Percentiles rank a stretch among this genome's conserved stretches.
Conservation (phyloP, 108 stramenopile species). For the Nitzschia putrida region DNA sequence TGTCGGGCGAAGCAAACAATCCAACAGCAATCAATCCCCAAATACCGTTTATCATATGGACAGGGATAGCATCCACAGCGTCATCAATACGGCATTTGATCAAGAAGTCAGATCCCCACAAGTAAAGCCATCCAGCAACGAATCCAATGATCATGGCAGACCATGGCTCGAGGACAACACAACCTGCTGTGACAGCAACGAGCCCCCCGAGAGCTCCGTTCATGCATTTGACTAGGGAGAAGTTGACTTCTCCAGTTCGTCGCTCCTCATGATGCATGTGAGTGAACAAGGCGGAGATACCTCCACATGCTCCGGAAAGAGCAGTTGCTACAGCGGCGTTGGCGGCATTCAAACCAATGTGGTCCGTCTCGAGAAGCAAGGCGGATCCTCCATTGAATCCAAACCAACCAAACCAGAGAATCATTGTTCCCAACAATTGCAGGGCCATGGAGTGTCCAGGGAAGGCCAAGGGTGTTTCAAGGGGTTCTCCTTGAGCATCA, state of each 20-base stretch:
- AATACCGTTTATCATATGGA: conserved; percentile 81
- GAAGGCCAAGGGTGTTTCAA: conserved; percentile 62
- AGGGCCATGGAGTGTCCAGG: conserved; percentile 80
- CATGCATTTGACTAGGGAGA: conserved; percentile 65
- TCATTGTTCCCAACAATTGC: conserved; percentile 75
- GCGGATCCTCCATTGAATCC: conserved; percentile 93
- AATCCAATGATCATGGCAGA: conserved; percentile 83
- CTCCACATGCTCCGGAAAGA: conserved; percentile 63
- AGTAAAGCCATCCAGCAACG: conserved; percentile 80
- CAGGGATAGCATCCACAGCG: conserved; percentile 92
- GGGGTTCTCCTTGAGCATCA: conserved; percentile 58
- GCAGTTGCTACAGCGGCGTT: conserved; percentile 83
- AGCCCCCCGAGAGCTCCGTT: conserved; percentile 77
- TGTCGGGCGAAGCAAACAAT: conserved; percentile 63
- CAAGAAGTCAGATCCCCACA: conserved; percentile 54
- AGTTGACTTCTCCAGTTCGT: conserved; percentile 61
- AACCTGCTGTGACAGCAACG: conserved; percentile 82
- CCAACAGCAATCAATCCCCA: conserved; percentile 89
- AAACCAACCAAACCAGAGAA: conserved; percentile 93
- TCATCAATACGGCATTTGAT: conserved; percentile 81
- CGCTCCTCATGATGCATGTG: conserved; percentile 54
- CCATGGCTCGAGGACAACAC: conserved; percentile 78
- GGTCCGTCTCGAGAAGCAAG: conserved; percentile 41
- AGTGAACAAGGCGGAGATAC: conserved; percentile 60
- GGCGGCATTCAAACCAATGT: conserved; percentile 52